Evolutionary conservation across 495 filamentous ascomycete species (phyloP).

Genomic region (Schizothecium vesticola): DNA sequence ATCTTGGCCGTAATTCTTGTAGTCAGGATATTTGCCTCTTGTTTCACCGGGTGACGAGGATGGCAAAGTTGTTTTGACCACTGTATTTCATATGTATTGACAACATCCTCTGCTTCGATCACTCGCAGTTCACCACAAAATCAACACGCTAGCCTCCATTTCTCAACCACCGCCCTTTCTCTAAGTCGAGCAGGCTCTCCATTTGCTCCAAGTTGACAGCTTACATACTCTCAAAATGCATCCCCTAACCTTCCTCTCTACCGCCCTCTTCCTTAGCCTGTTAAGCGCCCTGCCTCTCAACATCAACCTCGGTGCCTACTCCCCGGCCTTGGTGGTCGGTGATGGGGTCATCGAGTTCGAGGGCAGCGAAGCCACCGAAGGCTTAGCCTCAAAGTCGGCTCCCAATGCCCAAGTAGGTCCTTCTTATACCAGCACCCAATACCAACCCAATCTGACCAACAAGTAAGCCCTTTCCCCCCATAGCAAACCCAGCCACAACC

Average conservation of each 20-base stretch:
- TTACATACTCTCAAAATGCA: conserved; percentile 19
- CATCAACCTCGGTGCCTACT: conserved; percentile 57
- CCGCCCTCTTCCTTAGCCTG: conserved; percentile 11
- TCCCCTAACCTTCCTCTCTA: conserved; percentile 14
- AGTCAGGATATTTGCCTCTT: not conserved
- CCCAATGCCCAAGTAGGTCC: not conserved
- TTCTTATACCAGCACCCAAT: not conserved
- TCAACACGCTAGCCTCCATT: not conserved
- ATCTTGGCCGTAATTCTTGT: not conserved
- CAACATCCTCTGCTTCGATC: not conserved
- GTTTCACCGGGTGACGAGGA: not conserved
- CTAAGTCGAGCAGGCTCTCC: not conserved
- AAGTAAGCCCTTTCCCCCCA: not conserved
- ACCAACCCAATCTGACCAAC: not conserved
- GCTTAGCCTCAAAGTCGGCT: conserved; percentile 6
- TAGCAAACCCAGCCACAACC: not conserved
- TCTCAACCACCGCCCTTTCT: not conserved
- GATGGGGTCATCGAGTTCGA: conserved; percentile 52
- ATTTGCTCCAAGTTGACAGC: not conserved
- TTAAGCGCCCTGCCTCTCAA: conserved; percentile 39
- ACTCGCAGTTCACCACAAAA: not conserved
- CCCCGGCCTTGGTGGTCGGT: conserved; percentile 53
- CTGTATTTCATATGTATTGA: not conserved
- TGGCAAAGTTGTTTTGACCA: not conserved
- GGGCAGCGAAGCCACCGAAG: conserved; percentile 27